Evolutionary conservation across 495 filamentous ascomycete species (phyloP).

Genomic region (Physcia stellaris): DNA sequence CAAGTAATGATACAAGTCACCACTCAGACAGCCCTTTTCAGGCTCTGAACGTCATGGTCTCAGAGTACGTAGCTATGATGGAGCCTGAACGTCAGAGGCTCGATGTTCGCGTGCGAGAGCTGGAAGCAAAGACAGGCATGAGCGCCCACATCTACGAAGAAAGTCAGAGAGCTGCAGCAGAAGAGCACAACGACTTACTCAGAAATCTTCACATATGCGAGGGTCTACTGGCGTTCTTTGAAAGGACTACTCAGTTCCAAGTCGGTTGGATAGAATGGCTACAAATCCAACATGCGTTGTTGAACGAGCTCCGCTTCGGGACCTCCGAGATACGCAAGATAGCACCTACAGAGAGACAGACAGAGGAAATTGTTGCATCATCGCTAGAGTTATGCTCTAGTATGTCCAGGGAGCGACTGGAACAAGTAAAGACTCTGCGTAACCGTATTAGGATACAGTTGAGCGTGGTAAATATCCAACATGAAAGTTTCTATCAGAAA

Average conservation of each 20-base stretch:
- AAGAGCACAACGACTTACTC: background rate
- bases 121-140: constrained; percentile 5
- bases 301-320: constrained; percentile 1
- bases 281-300: background rate
- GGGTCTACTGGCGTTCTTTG: constrained; percentile 3
- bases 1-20: too few species aligned
- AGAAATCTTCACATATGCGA: constrained; percentile 2
- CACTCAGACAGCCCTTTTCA: background rate
- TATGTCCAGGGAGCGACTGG: constrained; percentile 1
- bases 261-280: constrained; percentile 3
- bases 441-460: constrained; percentile 2
- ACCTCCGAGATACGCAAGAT: background rate
- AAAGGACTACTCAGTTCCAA: constrained; percentile 1
- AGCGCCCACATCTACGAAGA: constrained; percentile 1
- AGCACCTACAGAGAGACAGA: background rate
- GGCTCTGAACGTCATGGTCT: background rate
- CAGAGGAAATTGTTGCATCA: constrained; percentile 1
- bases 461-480: constrained; percentile 2
- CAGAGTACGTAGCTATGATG: background rate
- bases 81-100: background rate
- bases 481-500: too few species aligned
- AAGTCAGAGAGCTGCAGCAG: background rate
- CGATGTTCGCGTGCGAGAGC: background rate
- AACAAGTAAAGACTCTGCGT: constrained; percentile 1
- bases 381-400: background rate